Percentiles rank a stretch among this genome's conserved stretches.
phyloP scores from a whole-genome alignment of 371 early-diverging fungal species.

The Mortierella sp. region DNA sequence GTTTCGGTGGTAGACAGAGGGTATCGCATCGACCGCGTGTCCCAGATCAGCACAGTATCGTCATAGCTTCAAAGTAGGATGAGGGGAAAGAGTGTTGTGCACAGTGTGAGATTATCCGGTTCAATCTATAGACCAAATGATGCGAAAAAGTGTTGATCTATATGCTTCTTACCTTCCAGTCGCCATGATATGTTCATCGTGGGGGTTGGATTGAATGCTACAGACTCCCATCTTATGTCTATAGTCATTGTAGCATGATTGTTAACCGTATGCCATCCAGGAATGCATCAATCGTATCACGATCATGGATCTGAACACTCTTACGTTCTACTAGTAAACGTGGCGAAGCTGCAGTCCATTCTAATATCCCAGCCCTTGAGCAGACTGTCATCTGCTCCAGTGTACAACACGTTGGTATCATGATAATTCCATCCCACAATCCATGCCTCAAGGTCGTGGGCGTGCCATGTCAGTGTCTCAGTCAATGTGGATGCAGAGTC shows the following conservation, averaged over 20 bases:
- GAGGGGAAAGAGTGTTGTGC: not conserved
- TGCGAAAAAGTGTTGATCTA: not conserved
- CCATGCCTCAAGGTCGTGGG: slow-evolving; percentile 95
- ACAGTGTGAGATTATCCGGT: not conserved
- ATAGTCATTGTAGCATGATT: not conserved
- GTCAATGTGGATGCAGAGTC: slow-evolving; percentile 53
- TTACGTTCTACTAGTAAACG: slow-evolving; percentile 64
- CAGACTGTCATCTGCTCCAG: slow-evolving; percentile 84
- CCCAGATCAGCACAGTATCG: slow-evolving; percentile 88
- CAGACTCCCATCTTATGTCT: slow-evolving; percentile 86
- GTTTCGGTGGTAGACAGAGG: slow-evolving; percentile 75
- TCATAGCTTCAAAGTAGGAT: slow-evolving; percentile 71
- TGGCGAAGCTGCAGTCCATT: slow-evolving; percentile 54
- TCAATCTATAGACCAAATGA: too few relatives aligned
- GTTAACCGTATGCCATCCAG: too few relatives aligned
- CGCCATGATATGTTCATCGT: slow-evolving; percentile 75
- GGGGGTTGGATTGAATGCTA: slow-evolving; percentile 84
- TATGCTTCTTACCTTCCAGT: slow-evolving; percentile 72
- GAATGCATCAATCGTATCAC: too few relatives aligned
- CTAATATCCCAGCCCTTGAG: slow-evolving; percentile 92
- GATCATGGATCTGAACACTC: too few relatives aligned
- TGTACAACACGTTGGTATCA: slow-evolving; percentile 72
- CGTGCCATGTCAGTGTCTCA: slow-evolving; percentile 68
- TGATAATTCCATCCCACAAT: slow-evolving; percentile 87
- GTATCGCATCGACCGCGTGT: slow-evolving; percentile 80